Evolutionary conservation across 2,329 filamentous ascomycete genomes (phyloP), one percentile per base, ranked within the genome.

Genomic region (Aureobasidium subglaciale): DNA sequence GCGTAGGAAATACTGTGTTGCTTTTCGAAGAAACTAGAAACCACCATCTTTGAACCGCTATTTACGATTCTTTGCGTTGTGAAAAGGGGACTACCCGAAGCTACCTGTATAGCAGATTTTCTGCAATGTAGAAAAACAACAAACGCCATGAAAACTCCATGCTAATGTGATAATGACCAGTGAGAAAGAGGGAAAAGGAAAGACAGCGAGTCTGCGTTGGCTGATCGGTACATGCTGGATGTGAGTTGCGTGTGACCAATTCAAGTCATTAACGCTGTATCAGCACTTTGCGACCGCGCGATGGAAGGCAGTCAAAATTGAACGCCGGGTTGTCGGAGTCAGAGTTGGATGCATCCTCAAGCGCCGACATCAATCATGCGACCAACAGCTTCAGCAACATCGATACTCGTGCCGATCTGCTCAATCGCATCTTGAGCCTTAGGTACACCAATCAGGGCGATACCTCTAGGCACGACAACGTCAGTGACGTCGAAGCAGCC

Each of bases 401-500:
- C 67, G 16, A 71, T 63, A 2, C 68, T 66, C 2, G 65, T 62
- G 9, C 75, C 75, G 63, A 74, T 74, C 65, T 78, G 74, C 69
- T 78, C 74, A 59, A 83, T 79, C 34, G 75, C 73, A 60, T 81
- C 78, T 63, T 81, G 78, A 9, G 80, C 79, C 65, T 74, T 78
- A 18, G 81, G 77, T 6, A 81, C 75, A 2, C 83, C 83, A 58
- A 85, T 81, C 54, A 85, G 67, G 8, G 81, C 78, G 54, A 85
- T 76, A 13, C 78, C 80, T 35, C 69, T 67, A 1, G 82, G 82
- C 40, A 85, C 79, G 3, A 74, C 69, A 3, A 82, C 74, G 55
- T 80, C 78, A 35, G 72, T 70, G 30, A 84, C 74, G 48, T 78
- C 76, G 67, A 85, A 85, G 66, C 82, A 85, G 5, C 78, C 81